Conservation (phyloP, 805 yeast genomes). For the Barnettozyma sucrosica region DNA sequence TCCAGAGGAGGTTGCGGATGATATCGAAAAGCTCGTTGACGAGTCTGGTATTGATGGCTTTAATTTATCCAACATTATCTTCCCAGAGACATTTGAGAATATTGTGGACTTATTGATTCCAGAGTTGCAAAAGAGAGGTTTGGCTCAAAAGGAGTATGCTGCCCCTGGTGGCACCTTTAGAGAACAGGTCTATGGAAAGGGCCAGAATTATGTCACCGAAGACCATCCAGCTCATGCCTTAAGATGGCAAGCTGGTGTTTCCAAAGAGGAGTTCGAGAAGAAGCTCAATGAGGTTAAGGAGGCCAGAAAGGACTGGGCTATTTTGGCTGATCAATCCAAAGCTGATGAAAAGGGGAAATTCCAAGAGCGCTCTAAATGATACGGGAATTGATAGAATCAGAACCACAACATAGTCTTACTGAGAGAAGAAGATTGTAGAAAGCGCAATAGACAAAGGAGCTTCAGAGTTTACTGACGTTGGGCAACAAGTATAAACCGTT, state of each 20-base stretch:
- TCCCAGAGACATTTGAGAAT: slow-evolving; percentile 38
- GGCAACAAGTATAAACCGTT: too few species aligned
- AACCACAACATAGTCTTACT: too few species aligned
- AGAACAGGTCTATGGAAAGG: slow-evolving; percentile 29
- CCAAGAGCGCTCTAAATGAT: background rate
- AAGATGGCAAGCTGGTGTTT: slow-evolving; percentile 10
- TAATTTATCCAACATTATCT: slow-evolving; percentile 34
- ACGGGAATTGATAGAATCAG: too few species aligned
- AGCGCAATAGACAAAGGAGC: too few species aligned
- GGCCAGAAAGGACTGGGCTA: background rate
- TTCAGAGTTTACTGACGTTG: too few species aligned
- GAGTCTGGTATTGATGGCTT: slow-evolving; percentile 38
- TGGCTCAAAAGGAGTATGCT: slow-evolving; percentile 28
- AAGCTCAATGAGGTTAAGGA: background rate
- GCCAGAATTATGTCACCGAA: slow-evolving; percentile 21
- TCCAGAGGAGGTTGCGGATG: slow-evolving; percentile 37
- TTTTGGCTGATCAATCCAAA: background rate
- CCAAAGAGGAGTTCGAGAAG: slow-evolving; percentile 1
- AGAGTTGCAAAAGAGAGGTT: slow-evolving; percentile 33
- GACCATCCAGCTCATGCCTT: slow-evolving; percentile 8
- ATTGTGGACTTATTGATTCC: slow-evolving; percentile 35
- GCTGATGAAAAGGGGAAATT: background rate
- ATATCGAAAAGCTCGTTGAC: slow-evolving; percentile 36
- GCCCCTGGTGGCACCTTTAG: slow-evolving; percentile 32
- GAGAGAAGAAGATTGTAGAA: too few species aligned